Percentiles rank a stretch among this genome's conserved stretches.
Evolutionary conservation across 805 yeast species (phyloP).

Genomic region (Cyberlindnera euphorbiae): DNA sequence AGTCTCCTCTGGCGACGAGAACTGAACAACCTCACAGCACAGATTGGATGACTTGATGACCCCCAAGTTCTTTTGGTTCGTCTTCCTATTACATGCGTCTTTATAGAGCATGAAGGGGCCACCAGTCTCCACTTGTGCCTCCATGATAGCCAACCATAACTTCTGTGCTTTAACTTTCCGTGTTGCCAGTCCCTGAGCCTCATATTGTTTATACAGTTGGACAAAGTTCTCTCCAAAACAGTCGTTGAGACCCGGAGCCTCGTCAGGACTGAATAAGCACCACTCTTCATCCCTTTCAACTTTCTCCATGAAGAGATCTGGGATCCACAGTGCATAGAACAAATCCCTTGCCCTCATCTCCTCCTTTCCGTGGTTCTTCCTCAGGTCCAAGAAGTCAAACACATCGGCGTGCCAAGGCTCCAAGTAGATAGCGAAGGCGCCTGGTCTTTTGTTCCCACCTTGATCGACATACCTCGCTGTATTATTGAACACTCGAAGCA

Average conservation of each 20-base stretch:
- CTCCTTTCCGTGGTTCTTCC: conserved; percentile 95
- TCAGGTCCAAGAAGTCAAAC: conserved; percentile 78
- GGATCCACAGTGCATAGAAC: conserved; percentile 91
- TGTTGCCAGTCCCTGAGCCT: conserved; percentile 59
- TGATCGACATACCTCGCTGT: conserved; percentile 98
- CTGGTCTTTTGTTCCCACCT: conserved; percentile 98
- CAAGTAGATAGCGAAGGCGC: conserved; percentile 89
- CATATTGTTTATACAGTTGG: conserved; percentile 66
- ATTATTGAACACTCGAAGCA: conserved; percentile 91
- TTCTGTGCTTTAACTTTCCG: conserved; percentile 79
- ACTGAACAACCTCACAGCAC: conserved; percentile 93
- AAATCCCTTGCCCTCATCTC: conserved; percentile 91
- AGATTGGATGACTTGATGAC: conserved; percentile 88
- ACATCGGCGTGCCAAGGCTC: conserved; percentile 98
- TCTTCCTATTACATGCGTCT: conserved; percentile 83
- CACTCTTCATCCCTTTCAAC: conserved; percentile 77
- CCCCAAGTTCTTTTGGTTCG: conserved; percentile 91
- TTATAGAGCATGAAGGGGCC: conserved; percentile 93
- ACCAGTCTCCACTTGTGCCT: conserved; percentile 95
- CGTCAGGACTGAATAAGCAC: conserved; percentile 87
- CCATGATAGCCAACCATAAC: conserved; percentile 84
- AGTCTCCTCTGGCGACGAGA: conserved; percentile 83
- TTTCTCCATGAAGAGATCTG: conserved; percentile 90
- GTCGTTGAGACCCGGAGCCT: conserved; percentile 82
- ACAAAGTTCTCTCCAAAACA: conserved; percentile 83